These are phyloP conservation scores for Microsporum audouinii DNA, from an alignment of 2,329 filamentous ascomycete species.

Conservation along the genomic window DNA sequence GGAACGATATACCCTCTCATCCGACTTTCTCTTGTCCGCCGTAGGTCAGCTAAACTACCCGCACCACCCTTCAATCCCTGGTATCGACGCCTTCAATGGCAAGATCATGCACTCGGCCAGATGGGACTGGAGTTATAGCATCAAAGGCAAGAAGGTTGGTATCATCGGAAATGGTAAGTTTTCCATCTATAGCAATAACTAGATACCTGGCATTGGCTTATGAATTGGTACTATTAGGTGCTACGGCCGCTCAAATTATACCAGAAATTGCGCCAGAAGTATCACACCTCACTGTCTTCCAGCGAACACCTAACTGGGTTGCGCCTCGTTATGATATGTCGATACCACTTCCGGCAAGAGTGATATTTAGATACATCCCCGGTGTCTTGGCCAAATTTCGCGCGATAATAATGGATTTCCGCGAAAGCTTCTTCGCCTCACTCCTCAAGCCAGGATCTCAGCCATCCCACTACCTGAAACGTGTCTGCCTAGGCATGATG, in stretches of 20 bases:
- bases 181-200: not conserved
- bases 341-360: slow-evolving; percentile 34
- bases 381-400: slow-evolving; percentile 41
- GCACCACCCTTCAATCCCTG: slow-evolving; percentile 39
- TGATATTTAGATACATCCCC: slow-evolving; percentile 41
- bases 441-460: slow-evolving; percentile 31
- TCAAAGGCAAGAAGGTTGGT: slow-evolving; percentile 45
- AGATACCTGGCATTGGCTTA: not conserved
- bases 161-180: slow-evolving; percentile 47
- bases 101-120: slow-evolving; percentile 47
- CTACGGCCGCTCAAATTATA: slow-evolving; percentile 48
- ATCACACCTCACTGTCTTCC: slow-evolving; percentile 43
- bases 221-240: slow-evolving; percentile 28
- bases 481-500: slow-evolving; percentile 30
- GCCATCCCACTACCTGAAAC: slow-evolving; percentile 33
- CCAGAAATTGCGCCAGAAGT: slow-evolving; percentile 45
- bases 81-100: slow-evolving; percentile 39
- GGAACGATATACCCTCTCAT: slow-evolving; percentile 41
- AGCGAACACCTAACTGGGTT: slow-evolving; percentile 50
- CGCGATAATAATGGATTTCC: slow-evolving; percentile 43
- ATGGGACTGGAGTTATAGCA: slow-evolving; percentile 50
- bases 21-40: slow-evolving; percentile 47
- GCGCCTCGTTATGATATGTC: slow-evolving; percentile 42
- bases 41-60: slow-evolving; percentile 50
- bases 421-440: slow-evolving; percentile 40